Conservation (phyloP, 2,329 filamentous ascomycete species). For the Gnomoniopsis sp. region DNA sequence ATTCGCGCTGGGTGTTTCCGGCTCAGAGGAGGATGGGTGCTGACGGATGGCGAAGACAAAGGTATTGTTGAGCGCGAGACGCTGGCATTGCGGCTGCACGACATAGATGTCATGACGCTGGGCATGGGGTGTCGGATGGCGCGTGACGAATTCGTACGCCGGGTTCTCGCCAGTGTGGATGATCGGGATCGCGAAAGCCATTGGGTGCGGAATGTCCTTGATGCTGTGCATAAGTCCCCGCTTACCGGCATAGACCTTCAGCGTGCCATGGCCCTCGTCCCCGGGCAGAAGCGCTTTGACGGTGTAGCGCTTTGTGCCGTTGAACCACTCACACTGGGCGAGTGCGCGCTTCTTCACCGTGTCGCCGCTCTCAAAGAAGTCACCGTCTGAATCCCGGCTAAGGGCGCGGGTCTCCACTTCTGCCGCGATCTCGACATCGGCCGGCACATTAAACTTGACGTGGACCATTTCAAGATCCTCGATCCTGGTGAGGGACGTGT, state of each 20-base stretch:
- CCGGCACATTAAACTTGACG: slow-evolving; percentile 79
- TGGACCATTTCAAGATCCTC: slow-evolving; percentile 94
- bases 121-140: slow-evolving; percentile 96
- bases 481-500: slow-evolving; percentile 79
- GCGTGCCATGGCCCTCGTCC: slow-evolving; percentile 81
- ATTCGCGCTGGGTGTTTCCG: slow-evolving; percentile 44
- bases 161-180: slow-evolving; percentile 90
- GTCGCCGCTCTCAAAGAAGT: slow-evolving; percentile 90
- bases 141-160: slow-evolving; percentile 85
- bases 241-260: slow-evolving; percentile 93
- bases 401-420: slow-evolving; percentile 86
- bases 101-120: slow-evolving; percentile 96
- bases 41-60: slow-evolving; percentile 97
- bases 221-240: slow-evolving; percentile 96
- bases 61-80: slow-evolving; percentile 89
- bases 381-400: slow-evolving; percentile 79
- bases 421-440: slow-evolving; percentile 86
- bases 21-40: slow-evolving; percentile 64
- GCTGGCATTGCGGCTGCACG: slow-evolving; percentile 88
- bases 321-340: slow-evolving; percentile 87
- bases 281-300: slow-evolving; percentile 89
- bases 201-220: slow-evolving; percentile 89
- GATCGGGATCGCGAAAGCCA: slow-evolving; percentile 87
- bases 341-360: slow-evolving; percentile 80
- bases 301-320: slow-evolving; percentile 84